Evolutionary conservation across 768 basidiomycete species (phyloP), one percentile per base, ranked within the genome.

Genomic region (Amanita rubescens): DNA sequence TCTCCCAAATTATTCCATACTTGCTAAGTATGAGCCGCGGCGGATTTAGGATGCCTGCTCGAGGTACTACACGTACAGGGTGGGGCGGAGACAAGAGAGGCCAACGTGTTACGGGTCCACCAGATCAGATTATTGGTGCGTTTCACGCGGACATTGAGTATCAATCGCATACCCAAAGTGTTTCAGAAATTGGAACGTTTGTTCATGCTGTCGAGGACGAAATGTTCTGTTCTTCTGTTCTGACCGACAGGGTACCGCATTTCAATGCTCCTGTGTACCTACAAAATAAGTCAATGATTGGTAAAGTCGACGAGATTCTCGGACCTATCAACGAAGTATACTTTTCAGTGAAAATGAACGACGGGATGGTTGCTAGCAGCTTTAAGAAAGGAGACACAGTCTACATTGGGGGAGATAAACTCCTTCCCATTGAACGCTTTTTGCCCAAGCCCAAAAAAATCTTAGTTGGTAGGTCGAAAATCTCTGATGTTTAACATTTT

Each of bases 181-280:
- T 39, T n/a, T 24, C 61, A 96, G 94, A 96, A 74, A 85, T 95
- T 74, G 94, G 94, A 53, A 73, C 85, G 1, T 96, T 98, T 67
- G 65, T 93, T 30, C 96, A 98, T 66, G 88, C 94, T 12, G 95
- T 98, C 37, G 95, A 99, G 71, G 92, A 91, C 55, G 94, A 99
- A 67, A 98, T 99, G 95, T 78, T 99, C 48, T 99, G 96, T 68
- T 76, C 84, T 6, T 92, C 94, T 3, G 70, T 82, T 17, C 78
- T 91, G 65, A 71, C 85, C 2, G 85, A 94, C 70, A 95, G 90
- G 75, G 93, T 99, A 24, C 96, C 96, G 0, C 95, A 94, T 70
- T 99, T 99, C 81, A 99, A 99, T 68, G 94, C 95, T 0, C 94
- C 95, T 46, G 93, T 98, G 65, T 98, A 95, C 69, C 80, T 98